Conservation (phyloP, 441 rosid species). For the Kokia cookei region DNA sequence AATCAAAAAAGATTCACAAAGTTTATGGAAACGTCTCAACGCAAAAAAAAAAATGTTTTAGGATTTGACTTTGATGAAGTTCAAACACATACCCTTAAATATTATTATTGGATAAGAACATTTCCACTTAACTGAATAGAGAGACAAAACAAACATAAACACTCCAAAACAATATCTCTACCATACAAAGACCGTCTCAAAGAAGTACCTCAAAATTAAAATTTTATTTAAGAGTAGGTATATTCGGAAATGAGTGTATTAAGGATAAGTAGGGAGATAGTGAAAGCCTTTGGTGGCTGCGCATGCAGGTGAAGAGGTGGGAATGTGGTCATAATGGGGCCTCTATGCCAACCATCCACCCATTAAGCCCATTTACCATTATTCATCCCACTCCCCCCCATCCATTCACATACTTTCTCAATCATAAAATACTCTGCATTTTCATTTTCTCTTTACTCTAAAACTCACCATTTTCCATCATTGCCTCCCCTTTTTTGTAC, state of each 20-base stretch:
- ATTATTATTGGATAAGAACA: rapidly evolving
- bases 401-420: neutral
- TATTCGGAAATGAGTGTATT: neutral
- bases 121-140: no score
- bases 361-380: no score
- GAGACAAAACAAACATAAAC: no score
- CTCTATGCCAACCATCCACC: constrained; percentile 13
- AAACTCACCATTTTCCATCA: constrained; percentile 19
- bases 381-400: neutral
- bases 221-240: neutral
- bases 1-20: rapidly evolving
- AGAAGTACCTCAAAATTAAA: neutral
- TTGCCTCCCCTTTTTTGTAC: constrained; percentile 8
- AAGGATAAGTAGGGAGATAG: neutral
- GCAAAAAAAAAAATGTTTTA: no score
- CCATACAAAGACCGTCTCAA: no score
- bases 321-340: constrained; percentile 53
- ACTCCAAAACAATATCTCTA: no score
- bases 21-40: no score
- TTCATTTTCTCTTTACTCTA: constrained; percentile 6
- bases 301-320: constrained; percentile 59
- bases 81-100: rapidly evolving
- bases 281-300: constrained; percentile 59
- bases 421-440: neutral
- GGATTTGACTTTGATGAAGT: rapidly evolving